Conservation (phyloP, 192 early-diverging fungal species). For the Umbelopsis sp. region DNA sequence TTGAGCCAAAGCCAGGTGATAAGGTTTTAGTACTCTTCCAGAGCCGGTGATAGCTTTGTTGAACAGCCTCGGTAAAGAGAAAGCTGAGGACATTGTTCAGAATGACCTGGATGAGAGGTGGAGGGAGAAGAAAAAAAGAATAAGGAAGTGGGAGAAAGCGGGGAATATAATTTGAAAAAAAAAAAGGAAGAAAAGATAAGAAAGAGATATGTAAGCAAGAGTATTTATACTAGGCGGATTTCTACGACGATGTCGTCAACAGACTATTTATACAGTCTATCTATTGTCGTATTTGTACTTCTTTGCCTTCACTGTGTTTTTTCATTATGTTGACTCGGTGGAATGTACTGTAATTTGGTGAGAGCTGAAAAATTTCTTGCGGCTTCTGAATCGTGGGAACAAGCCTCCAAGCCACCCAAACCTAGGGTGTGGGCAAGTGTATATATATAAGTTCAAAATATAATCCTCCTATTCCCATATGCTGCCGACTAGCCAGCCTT, state of each 20-base stretch:
- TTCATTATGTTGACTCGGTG: constrained; percentile 19
- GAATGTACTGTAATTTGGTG: constrained; percentile 9
- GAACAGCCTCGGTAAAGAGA: constrained; percentile 13
- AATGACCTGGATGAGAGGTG: constrained; percentile 11
- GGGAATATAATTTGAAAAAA: neutral
- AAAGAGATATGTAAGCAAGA: neutral
- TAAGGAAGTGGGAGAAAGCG: neutral
- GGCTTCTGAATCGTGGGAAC: constrained; percentile 11
- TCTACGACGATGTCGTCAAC: neutral
- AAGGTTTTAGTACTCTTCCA: neutral
- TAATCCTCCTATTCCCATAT: no score
- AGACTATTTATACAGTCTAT: neutral
- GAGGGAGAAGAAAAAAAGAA: neutral
- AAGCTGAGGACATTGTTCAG: constrained; percentile 12
- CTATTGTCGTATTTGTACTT: neutral
- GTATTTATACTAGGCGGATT: neutral
- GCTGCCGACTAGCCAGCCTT: neutral
- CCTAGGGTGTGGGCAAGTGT: neutral
- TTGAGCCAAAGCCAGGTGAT: constrained; percentile 10
- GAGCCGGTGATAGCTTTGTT: neutral
- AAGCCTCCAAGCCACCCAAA: neutral
- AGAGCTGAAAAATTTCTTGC: constrained; percentile 9
- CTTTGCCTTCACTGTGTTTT: neutral
- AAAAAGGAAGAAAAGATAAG: constrained; percentile 6
- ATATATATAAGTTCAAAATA: neutral